Percentiles rank a stretch among this genome's conserved stretches.
Evolutionary conservation across 352 stramenopile genomes (phyloP).

Genomic region (Globisporangium rhizosaccharum): DNA sequence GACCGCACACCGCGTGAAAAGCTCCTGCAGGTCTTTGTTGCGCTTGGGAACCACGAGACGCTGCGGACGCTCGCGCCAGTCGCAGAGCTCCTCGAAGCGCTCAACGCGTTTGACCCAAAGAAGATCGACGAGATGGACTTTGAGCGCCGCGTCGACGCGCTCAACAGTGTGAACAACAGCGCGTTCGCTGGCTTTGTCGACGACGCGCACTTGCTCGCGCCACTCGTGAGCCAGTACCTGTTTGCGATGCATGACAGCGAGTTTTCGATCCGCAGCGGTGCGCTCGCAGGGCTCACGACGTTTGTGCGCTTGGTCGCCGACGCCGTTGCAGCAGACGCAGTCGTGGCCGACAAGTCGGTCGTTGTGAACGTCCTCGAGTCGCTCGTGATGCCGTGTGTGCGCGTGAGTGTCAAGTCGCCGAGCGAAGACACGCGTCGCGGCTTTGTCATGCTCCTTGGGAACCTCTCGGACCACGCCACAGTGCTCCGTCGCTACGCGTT

Average conservation of each 20-base stretch:
- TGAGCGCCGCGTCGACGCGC: conserved; percentile 66
- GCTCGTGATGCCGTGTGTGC: conserved; percentile 85
- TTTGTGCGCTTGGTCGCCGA: conserved; percentile 44
- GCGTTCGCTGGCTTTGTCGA: conserved; percentile 56
- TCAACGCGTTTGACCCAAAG: conserved; percentile 80
- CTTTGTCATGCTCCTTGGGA: conserved; percentile 82
- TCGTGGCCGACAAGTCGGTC: conserved; percentile 26
- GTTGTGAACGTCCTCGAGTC: conserved; percentile 80
- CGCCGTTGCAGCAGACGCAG: conserved; percentile 15
- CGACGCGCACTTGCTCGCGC: conserved; percentile 68
- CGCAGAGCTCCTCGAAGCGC: conserved; percentile 34
- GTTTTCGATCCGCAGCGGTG: conserved; percentile 77
- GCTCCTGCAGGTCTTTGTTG: conserved; percentile 66
- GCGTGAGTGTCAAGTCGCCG: conserved; percentile 70
- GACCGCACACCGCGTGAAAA: conserved; percentile 54
- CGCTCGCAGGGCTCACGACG: conserved; percentile 49
- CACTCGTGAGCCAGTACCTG: conserved; percentile 70
- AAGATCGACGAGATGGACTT: conserved; percentile 84
- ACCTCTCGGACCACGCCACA: conserved; percentile 44
- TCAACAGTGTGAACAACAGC: conserved; percentile 61
- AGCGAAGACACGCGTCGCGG: conserved; percentile 76
- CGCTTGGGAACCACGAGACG: conserved; percentile 40
- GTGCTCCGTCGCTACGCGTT: conserved; percentile 38
- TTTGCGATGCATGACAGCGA: conserved; percentile 81
- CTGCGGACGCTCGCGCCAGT: conserved; percentile 34